Evolutionary conservation across 345 rosid species (phyloP), one percentile per base, ranked within the genome.

Genomic region (Linum usitatissimum): DNA sequence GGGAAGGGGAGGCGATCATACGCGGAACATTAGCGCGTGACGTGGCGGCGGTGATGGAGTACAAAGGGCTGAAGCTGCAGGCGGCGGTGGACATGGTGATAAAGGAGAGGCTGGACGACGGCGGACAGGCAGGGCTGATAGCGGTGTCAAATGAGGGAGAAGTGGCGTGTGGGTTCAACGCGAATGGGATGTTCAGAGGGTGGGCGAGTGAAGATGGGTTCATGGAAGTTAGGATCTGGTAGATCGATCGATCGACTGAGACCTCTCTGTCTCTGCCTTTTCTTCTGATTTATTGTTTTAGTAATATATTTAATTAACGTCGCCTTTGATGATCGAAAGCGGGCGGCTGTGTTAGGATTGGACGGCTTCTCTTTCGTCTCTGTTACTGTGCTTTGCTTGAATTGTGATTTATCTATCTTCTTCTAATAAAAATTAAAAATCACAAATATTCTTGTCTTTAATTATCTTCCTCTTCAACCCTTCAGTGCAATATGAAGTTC

Each of bases 1-100:
- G 98, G 6, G 98, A 92, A 76, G 98, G 98, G 10, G 98, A 92
- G 79, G 98, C 96, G 1, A 92, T 92, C 68, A 85, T 92, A 18
- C 79, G 98, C 10, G 75, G 82, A 42, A 92, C 98, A 13, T 68
- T 92, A 64, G 96, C 98, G 0, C 83, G 98, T 30, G 98, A 92
- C 4, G 85, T 92, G 66, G 87, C 96, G 10, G 96, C 98, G 1
- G 96, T 89, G 75, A 89, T 92, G 98, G 98, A 92, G 69, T 92
- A 92, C 66, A 92, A 92, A 53, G 96, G 95, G 6, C 60, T 92
- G 72, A 77, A 73, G 21, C 83, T 92, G 20, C 83, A 87, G 31
- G 86, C 81, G 60, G 93, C 96, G 3, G 98, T 85, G 70, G 89
- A 89, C 69, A 85, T 73, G 58, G 98, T 85, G 57, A 79, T 89